Conservation (phyloP, 202 grass and related monocot genomes). For the Eragrostis tef region DNA sequence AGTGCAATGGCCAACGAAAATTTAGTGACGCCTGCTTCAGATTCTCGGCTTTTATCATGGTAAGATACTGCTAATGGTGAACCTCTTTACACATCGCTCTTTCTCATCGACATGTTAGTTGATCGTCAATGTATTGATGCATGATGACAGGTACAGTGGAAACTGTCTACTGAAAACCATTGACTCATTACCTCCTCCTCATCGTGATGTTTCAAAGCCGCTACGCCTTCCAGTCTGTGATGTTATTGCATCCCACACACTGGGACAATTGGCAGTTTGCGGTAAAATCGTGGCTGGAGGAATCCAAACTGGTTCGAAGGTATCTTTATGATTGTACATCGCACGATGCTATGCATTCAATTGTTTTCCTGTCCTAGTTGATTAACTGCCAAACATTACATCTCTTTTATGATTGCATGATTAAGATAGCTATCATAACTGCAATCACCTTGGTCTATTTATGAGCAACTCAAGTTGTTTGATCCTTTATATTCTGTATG, state of each 20-base stretch:
- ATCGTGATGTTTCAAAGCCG: constrained; percentile 67
- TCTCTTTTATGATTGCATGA: not conserved
- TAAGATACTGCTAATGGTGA: constrained; percentile 43
- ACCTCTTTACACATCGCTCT: not conserved
- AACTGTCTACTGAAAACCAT: constrained; percentile 72
- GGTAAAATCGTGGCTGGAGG: constrained; percentile 80
- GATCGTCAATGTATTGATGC: constrained; percentile 28
- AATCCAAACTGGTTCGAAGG: constrained; percentile 76
- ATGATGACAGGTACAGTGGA: constrained; percentile 61
- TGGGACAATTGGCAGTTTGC: constrained; percentile 71
- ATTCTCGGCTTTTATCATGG: constrained; percentile 77
- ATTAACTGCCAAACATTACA: not conserved
- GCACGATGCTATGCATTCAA: not conserved
- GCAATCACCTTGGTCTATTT: constrained; percentile 9
- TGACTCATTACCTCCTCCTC: constrained; percentile 58
- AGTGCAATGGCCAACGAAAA: constrained; percentile 88
- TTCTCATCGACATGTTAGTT: not conserved
- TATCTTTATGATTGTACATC: constrained; percentile 18
- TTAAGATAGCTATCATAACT: not conserved
- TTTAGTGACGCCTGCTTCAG: constrained; percentile 59
- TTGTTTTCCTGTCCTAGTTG: no score
- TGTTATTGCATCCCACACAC: constrained; percentile 62
- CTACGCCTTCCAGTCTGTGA: constrained; percentile 83
- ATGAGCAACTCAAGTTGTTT: not conserved
- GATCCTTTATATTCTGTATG: not conserved